Evolutionary conservation across 192 early-diverging fungal genomes (phyloP).

Genomic region (Linnemannia hyalina): DNA sequence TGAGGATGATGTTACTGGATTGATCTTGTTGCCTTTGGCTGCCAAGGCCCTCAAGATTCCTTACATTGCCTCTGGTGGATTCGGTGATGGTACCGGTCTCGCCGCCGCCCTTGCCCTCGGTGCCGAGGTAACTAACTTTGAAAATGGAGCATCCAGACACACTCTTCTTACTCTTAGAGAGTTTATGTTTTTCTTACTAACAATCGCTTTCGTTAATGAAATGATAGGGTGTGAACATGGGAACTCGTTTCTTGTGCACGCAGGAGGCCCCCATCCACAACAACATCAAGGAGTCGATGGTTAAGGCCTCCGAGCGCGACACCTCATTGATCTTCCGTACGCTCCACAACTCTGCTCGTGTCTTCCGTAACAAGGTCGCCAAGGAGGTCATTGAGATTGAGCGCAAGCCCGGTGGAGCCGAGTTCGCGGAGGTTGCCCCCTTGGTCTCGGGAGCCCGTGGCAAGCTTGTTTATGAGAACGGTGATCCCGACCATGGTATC

Average conservation of each 20-base stretch:
- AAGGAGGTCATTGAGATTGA: slow-evolving; percentile 78
- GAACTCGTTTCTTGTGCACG: slow-evolving; percentile 90
- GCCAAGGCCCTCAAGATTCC: slow-evolving; percentile 76
- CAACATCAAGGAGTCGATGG: slow-evolving; percentile 82
- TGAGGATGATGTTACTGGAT: slow-evolving; percentile 82
- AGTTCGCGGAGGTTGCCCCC: slow-evolving; percentile 77
- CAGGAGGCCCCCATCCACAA: slow-evolving; percentile 79
- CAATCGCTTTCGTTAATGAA: not conserved
- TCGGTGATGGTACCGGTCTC: slow-evolving; percentile 84
- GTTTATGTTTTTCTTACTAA: not conserved
- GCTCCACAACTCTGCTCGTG: slow-evolving; percentile 83
- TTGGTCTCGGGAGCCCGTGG: slow-evolving; percentile 76
- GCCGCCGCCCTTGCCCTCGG: slow-evolving; percentile 71
- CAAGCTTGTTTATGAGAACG: slow-evolving; percentile 68
- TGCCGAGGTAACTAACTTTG: slow-evolving; percentile 43
- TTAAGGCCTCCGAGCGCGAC: slow-evolving; percentile 72
- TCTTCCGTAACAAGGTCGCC: slow-evolving; percentile 80
- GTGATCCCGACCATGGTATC: slow-evolving; percentile 70
- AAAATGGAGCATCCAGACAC: not conserved
- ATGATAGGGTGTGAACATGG: slow-evolving; percentile 81
- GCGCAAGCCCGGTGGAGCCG: slow-evolving; percentile 69
- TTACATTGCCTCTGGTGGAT: slow-evolving; percentile 82
- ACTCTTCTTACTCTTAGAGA: not conserved
- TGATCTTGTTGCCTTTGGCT: slow-evolving; percentile 81
- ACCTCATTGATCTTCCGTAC: slow-evolving; percentile 81